phyloP scores from a whole-genome alignment of 495 filamentous ascomycete genomes.

The Glonium stellatum region DNA sequence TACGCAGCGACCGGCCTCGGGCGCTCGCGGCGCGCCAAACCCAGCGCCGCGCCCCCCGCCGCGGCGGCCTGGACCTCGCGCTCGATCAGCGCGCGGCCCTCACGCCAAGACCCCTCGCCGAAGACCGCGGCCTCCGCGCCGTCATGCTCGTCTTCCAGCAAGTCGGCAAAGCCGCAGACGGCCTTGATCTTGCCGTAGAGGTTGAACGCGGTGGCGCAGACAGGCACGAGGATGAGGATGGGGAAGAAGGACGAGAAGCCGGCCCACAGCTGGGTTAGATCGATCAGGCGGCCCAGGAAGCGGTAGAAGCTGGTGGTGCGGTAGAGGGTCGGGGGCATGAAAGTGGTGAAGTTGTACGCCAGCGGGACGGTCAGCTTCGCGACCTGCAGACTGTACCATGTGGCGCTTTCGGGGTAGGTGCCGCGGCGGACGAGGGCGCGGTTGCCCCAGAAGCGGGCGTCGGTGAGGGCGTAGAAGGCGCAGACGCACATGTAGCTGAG shows the following conservation, averaged over 20 bases:
- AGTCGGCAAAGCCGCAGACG: conserved; percentile 67
- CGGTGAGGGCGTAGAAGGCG: conserved; percentile 74
- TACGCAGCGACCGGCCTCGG: conserved; percentile 29
- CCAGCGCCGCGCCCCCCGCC: conserved; percentile 36
- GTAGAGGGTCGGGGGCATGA: conserved; percentile 62
- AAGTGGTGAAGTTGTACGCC: conserved; percentile 91
- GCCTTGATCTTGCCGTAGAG: conserved; percentile 76
- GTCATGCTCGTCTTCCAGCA: conserved; percentile 59
- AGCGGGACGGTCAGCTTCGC: conserved; percentile 86
- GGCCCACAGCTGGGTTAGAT: conserved; percentile 73
- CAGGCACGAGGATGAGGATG: conserved; percentile 73
- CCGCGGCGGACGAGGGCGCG: conserved; percentile 82
- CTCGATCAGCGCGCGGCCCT: conserved; percentile 89
- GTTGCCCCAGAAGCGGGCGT: conserved; percentile 92
- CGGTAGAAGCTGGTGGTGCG: conserved; percentile 70
- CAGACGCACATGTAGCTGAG: conserved; percentile 87
- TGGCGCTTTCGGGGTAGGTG: conserved; percentile 84
- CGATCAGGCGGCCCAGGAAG: conserved; percentile 78
- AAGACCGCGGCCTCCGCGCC: conserved; percentile 52
- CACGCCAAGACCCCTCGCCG: conserved; percentile 81
- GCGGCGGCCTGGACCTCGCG: conserved; percentile 66
- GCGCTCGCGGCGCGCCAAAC: conserved; percentile 25
- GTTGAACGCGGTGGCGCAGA: conserved; percentile 75
- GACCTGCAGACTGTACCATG: conserved; percentile 89
- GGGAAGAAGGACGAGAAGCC: conserved; percentile 88